Conservation (phyloP, 179 eudicot species). For the Drosera spatulata region DNA sequence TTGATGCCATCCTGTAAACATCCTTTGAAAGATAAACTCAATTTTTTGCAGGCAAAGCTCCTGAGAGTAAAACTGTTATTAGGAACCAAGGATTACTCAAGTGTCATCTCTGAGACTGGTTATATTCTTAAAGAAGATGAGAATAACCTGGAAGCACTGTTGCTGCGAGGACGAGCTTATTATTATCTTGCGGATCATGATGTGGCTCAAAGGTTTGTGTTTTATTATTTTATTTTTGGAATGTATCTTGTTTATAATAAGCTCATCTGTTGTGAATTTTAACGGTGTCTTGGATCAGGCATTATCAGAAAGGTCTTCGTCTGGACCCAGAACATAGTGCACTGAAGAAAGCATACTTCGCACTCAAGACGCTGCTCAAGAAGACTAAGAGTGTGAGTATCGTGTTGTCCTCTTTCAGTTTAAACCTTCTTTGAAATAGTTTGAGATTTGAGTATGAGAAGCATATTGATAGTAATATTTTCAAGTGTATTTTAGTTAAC, state of each 20-base stretch:
- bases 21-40: not conserved
- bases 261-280: not conserved
- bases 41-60: constrained; percentile 56
- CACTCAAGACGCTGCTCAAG: constrained; percentile 75
- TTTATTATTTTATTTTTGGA: not conserved
- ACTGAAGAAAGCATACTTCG: constrained; percentile 91
- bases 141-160: constrained; percentile 66
- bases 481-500: no score
- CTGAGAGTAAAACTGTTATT: constrained; percentile 63
- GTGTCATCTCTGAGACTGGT: constrained; percentile 65
- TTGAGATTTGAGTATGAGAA: no score
- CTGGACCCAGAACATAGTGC: constrained; percentile 85
- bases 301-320: constrained; percentile 94
- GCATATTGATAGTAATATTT: no score
- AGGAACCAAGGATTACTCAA: constrained; percentile 66
- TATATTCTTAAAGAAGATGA: constrained; percentile 87
- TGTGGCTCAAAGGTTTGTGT: constrained; percentile 65
- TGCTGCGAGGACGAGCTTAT: constrained; percentile 85
- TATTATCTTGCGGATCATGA: constrained; percentile 91
- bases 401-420: not conserved
- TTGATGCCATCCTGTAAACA: not conserved
- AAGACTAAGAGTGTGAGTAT: constrained; percentile 68
- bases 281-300: constrained; percentile 32
- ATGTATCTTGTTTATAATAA: not conserved
- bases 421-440: not conserved